Evolutionary conservation across 2,329 filamentous ascomycete species (phyloP).

Genomic region (Cladosporium sp.): DNA sequence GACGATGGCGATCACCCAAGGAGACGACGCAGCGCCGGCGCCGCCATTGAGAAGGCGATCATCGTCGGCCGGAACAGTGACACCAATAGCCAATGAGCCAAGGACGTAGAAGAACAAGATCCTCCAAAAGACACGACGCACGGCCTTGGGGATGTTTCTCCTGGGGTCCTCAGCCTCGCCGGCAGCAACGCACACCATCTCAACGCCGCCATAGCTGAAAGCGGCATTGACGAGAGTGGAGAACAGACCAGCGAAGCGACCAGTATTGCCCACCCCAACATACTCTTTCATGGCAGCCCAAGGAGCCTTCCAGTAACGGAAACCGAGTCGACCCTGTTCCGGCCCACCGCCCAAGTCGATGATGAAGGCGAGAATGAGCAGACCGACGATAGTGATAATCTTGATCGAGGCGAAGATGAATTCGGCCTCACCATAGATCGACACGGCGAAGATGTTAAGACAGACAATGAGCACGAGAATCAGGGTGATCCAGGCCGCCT

Average conservation of each 20-base stretch:
- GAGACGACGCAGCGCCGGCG: slow-evolving; percentile 36
- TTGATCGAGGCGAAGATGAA: slow-evolving; percentile 51
- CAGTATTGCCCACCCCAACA: slow-evolving; percentile 48
- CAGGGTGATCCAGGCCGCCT: slow-evolving; percentile 48
- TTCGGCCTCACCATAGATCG: slow-evolving; percentile 45
- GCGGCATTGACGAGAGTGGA: slow-evolving; percentile 45
- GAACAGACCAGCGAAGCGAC: slow-evolving; percentile 60
- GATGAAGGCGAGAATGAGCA: slow-evolving; percentile 42
- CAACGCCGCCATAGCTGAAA: slow-evolving; percentile 50
- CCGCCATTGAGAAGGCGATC: slow-evolving; percentile 20
- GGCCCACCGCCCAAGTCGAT: slow-evolving; percentile 60
- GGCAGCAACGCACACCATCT: slow-evolving; percentile 52
- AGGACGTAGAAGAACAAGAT: slow-evolving; percentile 53
- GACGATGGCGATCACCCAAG: slow-evolving; percentile 67
- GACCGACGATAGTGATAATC: slow-evolving; percentile 44
- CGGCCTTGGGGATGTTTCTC: slow-evolving; percentile 48
- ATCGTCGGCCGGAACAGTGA: slow-evolving; percentile 29
- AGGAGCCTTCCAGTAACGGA: slow-evolving; percentile 64
- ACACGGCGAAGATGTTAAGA: slow-evolving; percentile 55
- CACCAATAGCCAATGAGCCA: slow-evolving; percentile 41
- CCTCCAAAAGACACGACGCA: slow-evolving; percentile 28
- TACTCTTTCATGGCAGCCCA: slow-evolving; percentile 55
- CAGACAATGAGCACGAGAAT: slow-evolving; percentile 58
- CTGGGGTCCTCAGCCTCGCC: slow-evolving; percentile 52
- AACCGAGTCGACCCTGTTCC: slow-evolving; percentile 49